A percentile compares a stretch with the other conserved stretches of the same genome.
Evolutionary conservation across 1,284 basidiomycete species (phyloP).

Genomic region (Fomitopsis betulina): DNA sequence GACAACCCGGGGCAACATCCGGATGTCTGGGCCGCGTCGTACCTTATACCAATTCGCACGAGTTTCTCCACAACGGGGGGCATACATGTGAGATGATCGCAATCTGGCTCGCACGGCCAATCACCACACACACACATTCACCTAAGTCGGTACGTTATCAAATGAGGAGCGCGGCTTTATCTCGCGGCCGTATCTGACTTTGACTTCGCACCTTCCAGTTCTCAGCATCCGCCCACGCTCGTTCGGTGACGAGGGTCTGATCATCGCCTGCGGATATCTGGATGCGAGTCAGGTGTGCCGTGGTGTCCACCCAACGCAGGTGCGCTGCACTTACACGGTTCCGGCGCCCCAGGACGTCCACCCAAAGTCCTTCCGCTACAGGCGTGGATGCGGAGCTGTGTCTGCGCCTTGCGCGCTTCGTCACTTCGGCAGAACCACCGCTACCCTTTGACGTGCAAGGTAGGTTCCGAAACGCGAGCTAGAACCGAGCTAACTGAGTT

Average conservation of each 20-base stretch:
- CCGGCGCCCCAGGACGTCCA: background rate
- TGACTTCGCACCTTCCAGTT: background rate
- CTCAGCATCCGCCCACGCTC: background rate
- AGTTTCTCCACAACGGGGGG: background rate
- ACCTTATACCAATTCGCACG: background rate
- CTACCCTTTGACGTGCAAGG: background rate
- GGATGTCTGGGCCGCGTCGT: background rate
- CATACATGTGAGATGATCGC: background rate
- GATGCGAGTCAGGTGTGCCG: background rate
- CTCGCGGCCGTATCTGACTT: background rate
- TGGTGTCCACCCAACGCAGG: background rate
- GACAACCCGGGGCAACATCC: background rate
- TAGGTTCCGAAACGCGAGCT: background rate
- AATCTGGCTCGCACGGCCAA: background rate
- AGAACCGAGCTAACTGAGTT: background rate
- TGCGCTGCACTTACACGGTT: background rate
- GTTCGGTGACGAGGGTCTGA: conserved; percentile 3
- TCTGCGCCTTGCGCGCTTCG: background rate
- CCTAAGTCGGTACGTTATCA: background rate
- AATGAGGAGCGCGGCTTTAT: conserved; percentile 3
- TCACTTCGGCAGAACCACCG: background rate
- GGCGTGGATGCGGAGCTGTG: background rate
- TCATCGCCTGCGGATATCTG: background rate
- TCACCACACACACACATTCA: background rate
- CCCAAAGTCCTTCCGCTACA: background rate